Base-by-base conservation (phyloP, 164 flowering plant genomes). In the Santalum album region DNA sequence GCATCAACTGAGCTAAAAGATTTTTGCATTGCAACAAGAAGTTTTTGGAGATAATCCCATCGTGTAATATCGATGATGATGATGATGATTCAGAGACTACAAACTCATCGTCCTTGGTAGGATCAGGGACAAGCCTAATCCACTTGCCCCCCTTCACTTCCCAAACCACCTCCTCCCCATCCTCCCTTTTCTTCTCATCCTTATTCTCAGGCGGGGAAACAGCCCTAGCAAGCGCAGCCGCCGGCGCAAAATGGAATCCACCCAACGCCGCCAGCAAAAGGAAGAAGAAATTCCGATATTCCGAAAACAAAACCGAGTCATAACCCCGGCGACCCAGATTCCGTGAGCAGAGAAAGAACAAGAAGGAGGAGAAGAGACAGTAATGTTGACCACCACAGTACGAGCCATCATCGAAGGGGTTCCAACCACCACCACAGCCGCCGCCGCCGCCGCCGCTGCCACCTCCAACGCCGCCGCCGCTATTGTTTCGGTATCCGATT, bases 121-220 rank as follows among this genome's bases (percentile, higher is more conserved):
- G 51, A 64, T 82, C 77, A 15, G 79, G 72, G 22, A 78, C 49
- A 12, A 87, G 76, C 65, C 55, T 72, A 0, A 45, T 69, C 80
- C 81, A 65, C 65, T 71, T 81, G 42, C 92, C 81, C 42, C 92
- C 86, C 58, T 64, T 82, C 19, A 88, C 84, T 66, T 87, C 95
- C 86, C 82, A 87, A 18, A 82, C 73, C 9, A 23, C 64, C 15
- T 50, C 75, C 7, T 65, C 60, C 18, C 62, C 68, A 9, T 49
- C 39, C 16, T 60, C 22, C 16, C 40, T 9, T 2, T 4, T 18
- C 45, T 1, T 10, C 21, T 42, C 12, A 2, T 44, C 51, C 36
- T 32, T 32, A 6, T 7, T 32, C 18, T 17, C 26, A 9, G 26
- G 38, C 39, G 45, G 25, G 6, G 26, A 19, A 44, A 35, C 46